These are phyloP conservation scores for Yamadazyma sp. DNA, from an alignment of 805 yeast species.

Conservation along the genomic window DNA sequence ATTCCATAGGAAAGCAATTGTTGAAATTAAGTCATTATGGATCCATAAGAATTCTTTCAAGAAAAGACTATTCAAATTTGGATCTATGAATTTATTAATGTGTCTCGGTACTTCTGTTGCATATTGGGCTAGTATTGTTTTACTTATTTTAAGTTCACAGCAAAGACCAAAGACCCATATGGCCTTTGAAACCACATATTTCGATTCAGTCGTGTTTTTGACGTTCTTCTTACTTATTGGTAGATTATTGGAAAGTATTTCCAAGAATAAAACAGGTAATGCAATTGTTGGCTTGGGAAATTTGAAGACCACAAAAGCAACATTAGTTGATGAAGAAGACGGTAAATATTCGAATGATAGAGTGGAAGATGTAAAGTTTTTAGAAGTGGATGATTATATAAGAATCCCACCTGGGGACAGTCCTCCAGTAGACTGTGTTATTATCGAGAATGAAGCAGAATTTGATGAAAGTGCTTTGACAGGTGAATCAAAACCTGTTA, in stretches of 20 bases:
- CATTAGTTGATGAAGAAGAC: constrained; percentile 28
- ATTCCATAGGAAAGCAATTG: constrained; percentile 64
- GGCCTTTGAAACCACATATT: constrained; percentile 63
- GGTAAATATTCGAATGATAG: constrained; percentile 11
- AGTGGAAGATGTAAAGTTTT: constrained; percentile 36
- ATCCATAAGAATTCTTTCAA: constrained; percentile 49
- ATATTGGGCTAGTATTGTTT: constrained; percentile 62
- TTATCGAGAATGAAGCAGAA: constrained; percentile 44
- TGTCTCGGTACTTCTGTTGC: constrained; percentile 71
- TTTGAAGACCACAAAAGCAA: constrained; percentile 50
- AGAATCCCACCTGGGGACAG: constrained; percentile 53
- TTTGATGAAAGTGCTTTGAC: constrained; percentile 64
- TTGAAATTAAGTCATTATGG: constrained; percentile 61
- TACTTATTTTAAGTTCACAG: constrained; percentile 47
- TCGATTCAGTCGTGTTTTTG: constrained; percentile 76
- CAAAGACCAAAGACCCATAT: constrained; percentile 16
- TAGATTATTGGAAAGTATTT: constrained; percentile 60
- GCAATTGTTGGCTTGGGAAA: constrained; percentile 54
- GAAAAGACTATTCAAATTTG: constrained; percentile 61
- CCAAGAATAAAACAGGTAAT: constrained; percentile 65
- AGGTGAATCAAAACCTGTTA: constrained; percentile 61
- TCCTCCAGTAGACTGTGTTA: constrained; percentile 56
- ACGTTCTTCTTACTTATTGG: constrained; percentile 73
- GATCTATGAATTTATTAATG: constrained; percentile 76
- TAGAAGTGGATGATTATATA: constrained; percentile 53